phyloP scores from a whole-genome alignment of 306 rosid species.

The Leucaena leucocephala region DNA sequence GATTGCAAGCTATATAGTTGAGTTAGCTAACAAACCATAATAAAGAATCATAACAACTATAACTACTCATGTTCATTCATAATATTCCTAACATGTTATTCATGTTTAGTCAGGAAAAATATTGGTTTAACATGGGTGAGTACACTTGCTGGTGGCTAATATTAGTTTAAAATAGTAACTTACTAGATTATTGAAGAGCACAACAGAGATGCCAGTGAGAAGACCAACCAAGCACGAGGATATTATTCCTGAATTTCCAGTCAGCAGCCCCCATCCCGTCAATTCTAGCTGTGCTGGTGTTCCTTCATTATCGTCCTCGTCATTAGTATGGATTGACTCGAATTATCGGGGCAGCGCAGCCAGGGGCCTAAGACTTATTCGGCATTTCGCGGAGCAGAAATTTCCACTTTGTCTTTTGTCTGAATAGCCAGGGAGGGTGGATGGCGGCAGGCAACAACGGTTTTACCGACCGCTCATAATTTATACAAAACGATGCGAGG shows the following conservation, averaged over 20 bases:
- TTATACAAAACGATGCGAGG: conserved; percentile 33
- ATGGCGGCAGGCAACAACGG: not conserved
- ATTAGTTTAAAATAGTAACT: conserved; percentile 15
- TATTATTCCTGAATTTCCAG: conserved; percentile 54
- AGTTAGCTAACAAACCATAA: not conserved
- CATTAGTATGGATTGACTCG: conserved; percentile 28
- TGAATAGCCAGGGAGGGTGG: conserved; percentile 5
- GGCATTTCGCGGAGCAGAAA: conserved; percentile 24
- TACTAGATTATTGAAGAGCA: conserved; percentile 74
- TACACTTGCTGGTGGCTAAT: not conserved
- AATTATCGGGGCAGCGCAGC: conserved; percentile 42
- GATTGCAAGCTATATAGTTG: not conserved
- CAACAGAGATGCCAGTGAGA: conserved; percentile 81
- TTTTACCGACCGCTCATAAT: conserved; percentile 24
- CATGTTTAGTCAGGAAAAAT: not conserved
- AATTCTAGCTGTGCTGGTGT: conserved; percentile 27
- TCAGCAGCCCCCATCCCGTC: conserved; percentile 38
- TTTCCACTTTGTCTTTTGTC: conserved; percentile 1
- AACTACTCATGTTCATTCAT: not conserved
- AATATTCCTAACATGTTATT: not conserved
- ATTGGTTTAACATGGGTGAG: not conserved
- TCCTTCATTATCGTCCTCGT: conserved; percentile 14
- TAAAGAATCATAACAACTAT: not conserved
- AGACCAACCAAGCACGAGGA: conserved; percentile 87
- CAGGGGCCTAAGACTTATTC: conserved; percentile 15